A percentile compares a stretch with the other conserved stretches of the same genome.
Conservation (phyloP, 306 rosid species). For the Canavalia ensiformis region DNA sequence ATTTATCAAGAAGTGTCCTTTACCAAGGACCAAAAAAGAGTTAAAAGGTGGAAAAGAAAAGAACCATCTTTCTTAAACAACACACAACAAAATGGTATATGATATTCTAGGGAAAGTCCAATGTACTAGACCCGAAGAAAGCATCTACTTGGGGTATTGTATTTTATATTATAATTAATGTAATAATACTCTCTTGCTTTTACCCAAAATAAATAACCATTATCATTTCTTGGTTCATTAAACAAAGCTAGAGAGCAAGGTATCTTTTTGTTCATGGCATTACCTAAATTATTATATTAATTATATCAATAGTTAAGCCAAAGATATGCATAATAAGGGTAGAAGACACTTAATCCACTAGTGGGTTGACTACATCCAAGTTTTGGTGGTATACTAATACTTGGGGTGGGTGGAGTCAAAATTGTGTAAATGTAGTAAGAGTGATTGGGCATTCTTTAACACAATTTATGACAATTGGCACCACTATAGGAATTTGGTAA, state of each 20-base stretch:
- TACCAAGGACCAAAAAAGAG: slow-evolving; percentile 42
- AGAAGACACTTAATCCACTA: slow-evolving; percentile 26
- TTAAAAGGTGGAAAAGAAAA: slow-evolving; percentile 45
- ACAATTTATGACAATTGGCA: slow-evolving; percentile 46
- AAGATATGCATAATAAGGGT: slow-evolving; percentile 4
- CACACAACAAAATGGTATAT: slow-evolving; percentile 42
- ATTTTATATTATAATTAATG: slow-evolving; percentile 43
- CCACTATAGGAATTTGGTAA: slow-evolving; percentile 33
- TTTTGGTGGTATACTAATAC: slow-evolving; percentile 8
- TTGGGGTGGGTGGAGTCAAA: slow-evolving; percentile 24
- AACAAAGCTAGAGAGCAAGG: slow-evolving; percentile 40
- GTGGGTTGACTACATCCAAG: slow-evolving; percentile 46
- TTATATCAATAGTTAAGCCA: slow-evolving; percentile 25
- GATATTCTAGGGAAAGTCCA: slow-evolving; percentile 59
- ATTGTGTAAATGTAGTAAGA: not conserved
- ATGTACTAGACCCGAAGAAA: slow-evolving; percentile 51
- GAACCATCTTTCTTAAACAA: slow-evolving; percentile 40
- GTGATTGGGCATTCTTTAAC: slow-evolving; percentile 19
- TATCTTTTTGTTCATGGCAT: slow-evolving; percentile 44
- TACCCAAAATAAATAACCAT: slow-evolving; percentile 37
- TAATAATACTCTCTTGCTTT: slow-evolving; percentile 29
- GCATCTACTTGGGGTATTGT: slow-evolving; percentile 56
- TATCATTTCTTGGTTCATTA: slow-evolving; percentile 37
- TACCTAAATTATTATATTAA: not conserved
- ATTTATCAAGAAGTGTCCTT: slow-evolving; percentile 34